Percentiles rank a stretch among this genome's conserved stretches.
These are phyloP conservation scores for Aphanomyces euteiches DNA, from an alignment of 352 stramenopile genomes.

Conservation along the genomic window DNA sequence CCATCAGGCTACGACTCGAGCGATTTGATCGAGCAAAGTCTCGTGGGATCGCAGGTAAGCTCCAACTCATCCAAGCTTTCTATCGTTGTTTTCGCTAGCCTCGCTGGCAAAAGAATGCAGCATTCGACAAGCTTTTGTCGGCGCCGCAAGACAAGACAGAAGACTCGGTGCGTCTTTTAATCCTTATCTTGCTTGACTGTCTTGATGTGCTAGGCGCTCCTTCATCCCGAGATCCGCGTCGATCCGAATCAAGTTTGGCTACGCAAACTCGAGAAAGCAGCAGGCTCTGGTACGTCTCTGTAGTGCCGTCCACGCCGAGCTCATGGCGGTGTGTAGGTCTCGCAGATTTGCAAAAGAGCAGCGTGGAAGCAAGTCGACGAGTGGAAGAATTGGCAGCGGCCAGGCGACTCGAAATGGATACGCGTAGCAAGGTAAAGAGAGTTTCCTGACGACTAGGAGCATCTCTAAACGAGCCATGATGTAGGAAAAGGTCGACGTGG, in stretches of 20 bases:
- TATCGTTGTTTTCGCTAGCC: constrained; percentile 24
- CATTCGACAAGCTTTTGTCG: constrained; percentile 77
- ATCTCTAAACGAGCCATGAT: not conserved
- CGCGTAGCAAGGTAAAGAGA: constrained; percentile 46
- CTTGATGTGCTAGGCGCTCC: not conserved
- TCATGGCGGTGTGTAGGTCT: constrained; percentile 35
- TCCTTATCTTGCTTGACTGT: too few relatives aligned
- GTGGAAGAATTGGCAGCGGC: constrained; percentile 61
- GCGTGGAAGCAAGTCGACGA: constrained; percentile 79
- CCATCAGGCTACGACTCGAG: constrained; percentile 78
- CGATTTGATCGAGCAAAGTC: constrained; percentile 64
- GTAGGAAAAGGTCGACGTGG: constrained; percentile 25
- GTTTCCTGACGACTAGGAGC: not conserved
- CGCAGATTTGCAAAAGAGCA: constrained; percentile 80
- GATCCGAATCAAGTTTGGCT: constrained; percentile 73
- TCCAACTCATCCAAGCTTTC: too few relatives aligned
- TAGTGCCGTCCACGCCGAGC: not conserved
- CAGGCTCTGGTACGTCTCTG: constrained; percentile 38
- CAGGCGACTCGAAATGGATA: constrained; percentile 62
- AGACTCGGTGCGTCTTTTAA: constrained; percentile 14
- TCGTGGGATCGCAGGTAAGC: constrained; percentile 55
- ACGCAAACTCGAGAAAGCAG: constrained; percentile 76
- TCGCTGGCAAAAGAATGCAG: constrained; percentile 68
- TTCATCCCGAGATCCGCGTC: constrained; percentile 48
- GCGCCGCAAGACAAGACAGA: constrained; percentile 35